Conservation (phyloP, 179 eudicot genomes). For the Gypsophila paniculata region DNA sequence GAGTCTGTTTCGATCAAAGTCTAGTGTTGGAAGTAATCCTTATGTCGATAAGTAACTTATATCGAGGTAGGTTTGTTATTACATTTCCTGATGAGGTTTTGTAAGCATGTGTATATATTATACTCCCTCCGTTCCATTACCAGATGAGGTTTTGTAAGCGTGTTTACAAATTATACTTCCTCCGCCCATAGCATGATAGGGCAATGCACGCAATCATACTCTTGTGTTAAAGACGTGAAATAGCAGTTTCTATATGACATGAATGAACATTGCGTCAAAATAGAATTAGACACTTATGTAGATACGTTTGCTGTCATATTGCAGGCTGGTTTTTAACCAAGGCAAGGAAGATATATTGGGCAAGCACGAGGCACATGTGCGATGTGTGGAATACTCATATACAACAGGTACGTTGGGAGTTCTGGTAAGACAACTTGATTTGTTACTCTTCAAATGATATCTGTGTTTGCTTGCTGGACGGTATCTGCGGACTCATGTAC, state of each 20-base stretch:
- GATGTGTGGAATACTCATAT: constrained; percentile 87
- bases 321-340: constrained; percentile 70
- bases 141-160: too few relatives aligned
- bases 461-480: not conserved
- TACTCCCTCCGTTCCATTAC: too few relatives aligned
- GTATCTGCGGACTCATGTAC: not conserved
- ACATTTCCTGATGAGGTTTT: too few relatives aligned
- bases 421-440: not conserved
- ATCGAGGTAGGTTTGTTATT: too few relatives aligned
- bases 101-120: too few relatives aligned
- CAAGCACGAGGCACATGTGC: constrained; percentile 80
- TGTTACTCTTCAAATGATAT: not conserved
- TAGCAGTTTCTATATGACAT: not conserved
- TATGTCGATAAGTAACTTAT: too few relatives aligned
- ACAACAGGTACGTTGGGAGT: constrained; percentile 54
- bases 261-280: not conserved
- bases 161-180: not conserved
- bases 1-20: too few relatives aligned
- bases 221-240: not conserved
- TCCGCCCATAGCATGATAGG: too few relatives aligned
- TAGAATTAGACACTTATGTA: not conserved
- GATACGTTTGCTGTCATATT: constrained; percentile 16
- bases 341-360: constrained; percentile 89
- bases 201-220: too few relatives aligned
- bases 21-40: too few relatives aligned